Evolutionary conservation across 805 yeast species (phyloP).

Genomic region (Wickerhamomyces xylosicus): DNA sequence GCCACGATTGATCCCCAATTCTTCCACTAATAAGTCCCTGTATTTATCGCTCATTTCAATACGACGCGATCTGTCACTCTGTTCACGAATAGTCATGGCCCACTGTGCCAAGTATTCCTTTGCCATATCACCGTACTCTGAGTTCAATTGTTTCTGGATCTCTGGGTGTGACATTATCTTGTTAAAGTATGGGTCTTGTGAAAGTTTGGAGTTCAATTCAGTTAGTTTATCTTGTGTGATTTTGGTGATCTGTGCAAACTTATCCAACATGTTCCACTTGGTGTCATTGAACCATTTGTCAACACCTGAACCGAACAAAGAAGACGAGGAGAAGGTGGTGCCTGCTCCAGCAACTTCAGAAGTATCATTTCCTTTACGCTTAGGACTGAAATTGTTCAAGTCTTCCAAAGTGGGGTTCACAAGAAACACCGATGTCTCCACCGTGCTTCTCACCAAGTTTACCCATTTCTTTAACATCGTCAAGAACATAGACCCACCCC

Average conservation of each 20-base stretch:
- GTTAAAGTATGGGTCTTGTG: constrained; percentile 33
- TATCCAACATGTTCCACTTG: constrained; percentile 80
- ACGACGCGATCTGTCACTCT: constrained; percentile 55
- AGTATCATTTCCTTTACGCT: constrained; percentile 11
- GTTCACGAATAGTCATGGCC: constrained; percentile 91
- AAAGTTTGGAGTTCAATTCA: constrained; percentile 46
- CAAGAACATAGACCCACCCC: constrained; percentile 89
- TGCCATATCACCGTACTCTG: constrained; percentile 82
- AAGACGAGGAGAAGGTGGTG: constrained; percentile 23
- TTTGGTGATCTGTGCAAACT: constrained; percentile 61
- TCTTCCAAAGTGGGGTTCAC: constrained; percentile 63
- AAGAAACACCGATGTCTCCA: constrained; percentile 64
- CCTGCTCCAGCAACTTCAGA: constrained; percentile 3
- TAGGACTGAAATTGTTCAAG: constrained; percentile 25
- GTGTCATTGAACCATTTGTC: constrained; percentile 47
- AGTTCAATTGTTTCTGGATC: constrained; percentile 59
- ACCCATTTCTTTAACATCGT: constrained; percentile 42
- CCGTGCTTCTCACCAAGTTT: constrained; percentile 54
- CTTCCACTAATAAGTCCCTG: constrained; percentile 41
- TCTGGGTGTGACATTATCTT: constrained; percentile 65
- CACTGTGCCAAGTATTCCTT: constrained; percentile 88
- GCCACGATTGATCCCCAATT: constrained; percentile 48
- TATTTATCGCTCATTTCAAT: constrained; percentile 52
- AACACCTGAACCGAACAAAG: no score
- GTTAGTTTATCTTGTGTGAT: constrained; percentile 55